phyloP scores from a whole-genome alignment of 176 grass and related monocot species.

The Tillandsia fasciculata region DNA sequence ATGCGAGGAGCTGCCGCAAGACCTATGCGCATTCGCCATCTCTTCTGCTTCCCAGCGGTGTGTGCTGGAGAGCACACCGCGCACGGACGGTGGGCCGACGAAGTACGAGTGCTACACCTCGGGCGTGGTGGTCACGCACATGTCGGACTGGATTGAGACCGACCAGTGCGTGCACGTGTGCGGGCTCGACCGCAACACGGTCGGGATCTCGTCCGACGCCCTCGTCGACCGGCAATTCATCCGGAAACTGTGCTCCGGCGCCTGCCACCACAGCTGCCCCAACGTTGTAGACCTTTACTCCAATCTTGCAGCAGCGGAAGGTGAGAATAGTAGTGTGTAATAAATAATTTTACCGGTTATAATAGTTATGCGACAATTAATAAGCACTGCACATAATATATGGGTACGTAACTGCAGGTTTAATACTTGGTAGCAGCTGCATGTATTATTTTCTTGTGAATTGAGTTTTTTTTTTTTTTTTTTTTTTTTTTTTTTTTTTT shows the following conservation, averaged over 20 bases:
- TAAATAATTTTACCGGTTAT: no score
- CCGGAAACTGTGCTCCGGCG: conserved; percentile 33
- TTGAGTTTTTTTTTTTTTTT: no score
- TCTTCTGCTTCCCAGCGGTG: conserved; percentile 61
- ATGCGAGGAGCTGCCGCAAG: conserved; percentile 49
- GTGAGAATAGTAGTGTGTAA: conserved; percentile 3
- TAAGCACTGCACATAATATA: no score
- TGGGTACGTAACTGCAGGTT: no score
- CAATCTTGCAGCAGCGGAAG: conserved; percentile 67
- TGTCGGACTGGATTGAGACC: conserved; percentile 32
- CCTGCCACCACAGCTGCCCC: conserved; percentile 46
- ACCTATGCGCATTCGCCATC: conserved; percentile 55
- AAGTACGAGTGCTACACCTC: conserved; percentile 66
- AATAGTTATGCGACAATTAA: no score
- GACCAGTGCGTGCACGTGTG: conserved; percentile 49
- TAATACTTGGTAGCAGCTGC: no score
- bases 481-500: no score
- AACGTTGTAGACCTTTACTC: conserved; percentile 69
- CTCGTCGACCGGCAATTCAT: conserved; percentile 39
- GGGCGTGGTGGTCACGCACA: conserved; percentile 34
- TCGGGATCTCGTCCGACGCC: conserved; percentile 75
- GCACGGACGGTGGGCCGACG: conserved; percentile 17
- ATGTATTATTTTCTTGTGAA: no score
- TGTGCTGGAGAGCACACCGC: conserved; percentile 54
- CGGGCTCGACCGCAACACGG: conserved; percentile 48